phyloP scores from a whole-genome alignment of 768 basidiomycete species.

The Lentinula sp. region DNA sequence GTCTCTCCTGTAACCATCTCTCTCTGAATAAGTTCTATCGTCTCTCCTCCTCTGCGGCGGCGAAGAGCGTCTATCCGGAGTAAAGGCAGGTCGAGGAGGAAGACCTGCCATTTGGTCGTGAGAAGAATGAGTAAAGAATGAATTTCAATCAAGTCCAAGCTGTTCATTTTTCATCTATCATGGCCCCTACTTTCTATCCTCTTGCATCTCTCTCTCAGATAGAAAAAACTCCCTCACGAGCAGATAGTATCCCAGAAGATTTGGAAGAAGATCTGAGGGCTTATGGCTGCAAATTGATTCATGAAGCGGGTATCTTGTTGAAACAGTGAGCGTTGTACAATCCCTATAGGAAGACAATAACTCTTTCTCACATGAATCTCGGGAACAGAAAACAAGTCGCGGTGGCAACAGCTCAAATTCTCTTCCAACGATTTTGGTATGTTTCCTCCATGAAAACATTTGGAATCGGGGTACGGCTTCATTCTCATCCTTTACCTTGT shows the following conservation, averaged over 20 bases:
- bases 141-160: too few relatives aligned
- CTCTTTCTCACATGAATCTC: constrained; percentile 2
- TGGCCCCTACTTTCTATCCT: constrained; percentile 62
- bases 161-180: constrained; percentile 12
- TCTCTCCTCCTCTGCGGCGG: background rate
- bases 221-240: constrained; percentile 69
- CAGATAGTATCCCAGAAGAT: constrained; percentile 75
- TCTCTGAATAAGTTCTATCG: background rate
- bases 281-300: constrained; percentile 91
- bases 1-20: constrained; percentile 3
- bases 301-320: constrained; percentile 88
- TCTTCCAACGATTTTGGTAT: constrained; percentile 97
- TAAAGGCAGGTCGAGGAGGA: constrained; percentile 1
- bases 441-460: constrained; percentile 94
- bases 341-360: background rate
- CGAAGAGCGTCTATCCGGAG: background rate
- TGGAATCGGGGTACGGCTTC: constrained; percentile 73
- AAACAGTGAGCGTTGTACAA: constrained; percentile 58
- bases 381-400: constrained; percentile 84
- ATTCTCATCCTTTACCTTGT: constrained; percentile 3
- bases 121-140: background rate
- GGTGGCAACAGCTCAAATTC: constrained; percentile 91
- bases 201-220: constrained; percentile 80
- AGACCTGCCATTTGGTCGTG: constrained; percentile 1
- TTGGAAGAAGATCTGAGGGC: constrained; percentile 87